phyloP scores from a whole-genome alignment of 495 filamentous ascomycete genomes.

The Hypomontagnella monticulosa region DNA sequence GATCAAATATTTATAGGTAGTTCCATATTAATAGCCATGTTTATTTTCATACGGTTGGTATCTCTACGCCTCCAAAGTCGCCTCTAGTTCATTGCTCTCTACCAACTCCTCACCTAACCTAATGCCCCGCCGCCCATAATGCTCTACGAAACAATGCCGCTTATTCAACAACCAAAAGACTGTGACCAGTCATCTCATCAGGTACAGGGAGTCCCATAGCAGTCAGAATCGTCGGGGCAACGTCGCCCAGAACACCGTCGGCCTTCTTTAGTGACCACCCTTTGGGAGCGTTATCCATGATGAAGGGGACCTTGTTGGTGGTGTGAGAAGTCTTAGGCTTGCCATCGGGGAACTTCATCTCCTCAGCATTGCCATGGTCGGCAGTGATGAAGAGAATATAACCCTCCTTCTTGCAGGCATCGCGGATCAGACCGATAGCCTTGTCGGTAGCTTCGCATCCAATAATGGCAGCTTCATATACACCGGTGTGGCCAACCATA shows the following conservation, averaged over 20 bases:
- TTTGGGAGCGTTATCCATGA: conserved; percentile 95
- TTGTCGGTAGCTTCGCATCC: conserved; percentile 87
- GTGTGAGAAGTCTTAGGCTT: conserved; percentile 98
- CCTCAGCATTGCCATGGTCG: conserved; percentile 98
- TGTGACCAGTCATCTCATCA: conserved; percentile 88
- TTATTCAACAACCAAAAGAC: conserved; percentile 79
- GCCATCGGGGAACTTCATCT: conserved; percentile 96
- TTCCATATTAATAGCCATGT: conserved; percentile 23
- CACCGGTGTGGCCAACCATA: conserved; percentile 99
- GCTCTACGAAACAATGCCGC: conserved; percentile 11
- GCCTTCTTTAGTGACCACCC: conserved; percentile 88
- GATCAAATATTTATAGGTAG: background rate
- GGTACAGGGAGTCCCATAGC: conserved; percentile 92
- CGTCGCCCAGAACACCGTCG: conserved; percentile 88
- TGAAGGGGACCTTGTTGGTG: conserved; percentile 94
- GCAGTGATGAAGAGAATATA: conserved; percentile 94
- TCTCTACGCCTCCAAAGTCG: conserved; percentile 35
- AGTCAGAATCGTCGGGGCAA: conserved; percentile 89
- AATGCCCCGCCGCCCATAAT: conserved; percentile 8
- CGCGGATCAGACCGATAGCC: conserved; percentile 90
- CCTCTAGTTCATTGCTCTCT: conserved; percentile 25
- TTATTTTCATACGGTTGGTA: conserved; percentile 36
- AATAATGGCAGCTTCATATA: conserved; percentile 93
- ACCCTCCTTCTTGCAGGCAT: conserved; percentile 89
- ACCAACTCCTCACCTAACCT: conserved; percentile 27